A percentile compares a stretch with the other conserved stretches of the same genome.
phyloP scores from a whole-genome alignment of 768 basidiomycete species.

The Serendipita sp. region DNA sequence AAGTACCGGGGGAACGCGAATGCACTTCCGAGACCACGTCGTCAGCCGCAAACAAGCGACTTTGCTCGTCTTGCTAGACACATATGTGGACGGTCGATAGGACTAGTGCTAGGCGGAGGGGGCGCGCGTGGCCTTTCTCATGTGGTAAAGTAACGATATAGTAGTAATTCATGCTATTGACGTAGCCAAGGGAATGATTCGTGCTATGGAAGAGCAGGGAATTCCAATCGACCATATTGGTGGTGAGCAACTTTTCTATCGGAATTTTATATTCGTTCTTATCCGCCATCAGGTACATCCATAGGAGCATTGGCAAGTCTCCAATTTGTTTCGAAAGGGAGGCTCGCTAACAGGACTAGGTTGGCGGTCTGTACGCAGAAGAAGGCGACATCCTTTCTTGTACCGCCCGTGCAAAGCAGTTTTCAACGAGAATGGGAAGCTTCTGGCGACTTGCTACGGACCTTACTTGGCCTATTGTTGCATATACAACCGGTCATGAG shows the following conservation, averaged over 20 bases:
- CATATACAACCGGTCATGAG: constrained; percentile 87
- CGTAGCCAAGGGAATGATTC: constrained; percentile 39
- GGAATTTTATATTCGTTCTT: too few species aligned
- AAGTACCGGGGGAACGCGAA: constrained; percentile 59
- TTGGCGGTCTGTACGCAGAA: constrained; percentile 88
- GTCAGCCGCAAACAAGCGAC: constrained; percentile 73
- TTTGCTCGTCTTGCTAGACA: constrained; percentile 82
- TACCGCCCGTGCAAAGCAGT: constrained; percentile 76
- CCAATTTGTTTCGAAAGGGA: background rate
- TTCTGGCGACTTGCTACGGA: background rate
- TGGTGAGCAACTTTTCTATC: background rate
- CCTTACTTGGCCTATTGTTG: constrained; percentile 75
- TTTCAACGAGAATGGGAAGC: constrained; percentile 31
- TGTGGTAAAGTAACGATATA: constrained; percentile 25
- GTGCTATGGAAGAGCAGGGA: constrained; percentile 77
- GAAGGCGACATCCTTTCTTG: constrained; percentile 83
- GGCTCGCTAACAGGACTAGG: constrained; percentile 13
- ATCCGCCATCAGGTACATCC: background rate
- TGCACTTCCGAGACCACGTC: constrained; percentile 39
- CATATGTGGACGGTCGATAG: constrained; percentile 85
- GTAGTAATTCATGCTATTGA: too few species aligned
- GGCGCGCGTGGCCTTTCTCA: constrained; percentile 82
- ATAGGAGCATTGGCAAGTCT: constrained; percentile 11
- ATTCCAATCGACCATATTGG: constrained; percentile 91
- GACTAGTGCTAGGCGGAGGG: constrained; percentile 91